phyloP scores from a whole-genome alignment of 140 eudicot species.

The Oenanthe javanica region DNA sequence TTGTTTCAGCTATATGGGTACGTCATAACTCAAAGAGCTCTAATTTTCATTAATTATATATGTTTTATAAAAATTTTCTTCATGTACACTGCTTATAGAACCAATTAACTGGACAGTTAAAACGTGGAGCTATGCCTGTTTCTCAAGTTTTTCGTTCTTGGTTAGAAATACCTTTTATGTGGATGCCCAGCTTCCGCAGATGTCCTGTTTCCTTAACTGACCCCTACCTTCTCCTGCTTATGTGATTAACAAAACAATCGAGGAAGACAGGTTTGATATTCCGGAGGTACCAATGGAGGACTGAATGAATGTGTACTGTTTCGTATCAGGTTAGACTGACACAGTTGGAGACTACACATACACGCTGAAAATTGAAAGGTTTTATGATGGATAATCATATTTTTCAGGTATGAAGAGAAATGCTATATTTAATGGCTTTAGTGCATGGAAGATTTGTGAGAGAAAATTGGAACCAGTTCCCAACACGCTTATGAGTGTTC shows the following conservation, averaged over 20 bases:
- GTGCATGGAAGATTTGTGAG: not conserved
- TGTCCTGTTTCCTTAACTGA: slow-evolving; percentile 33
- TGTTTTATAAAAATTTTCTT: not conserved
- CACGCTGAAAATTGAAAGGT: not conserved
- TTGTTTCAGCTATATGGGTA: not conserved
- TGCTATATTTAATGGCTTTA: not conserved
- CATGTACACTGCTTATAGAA: not conserved
- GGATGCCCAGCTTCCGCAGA: not conserved
- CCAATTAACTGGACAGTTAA: not conserved
- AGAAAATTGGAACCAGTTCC: not conserved
- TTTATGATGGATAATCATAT: not conserved
- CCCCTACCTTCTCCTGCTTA: slow-evolving; percentile 47
- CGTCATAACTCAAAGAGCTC: not conserved
- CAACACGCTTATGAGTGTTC: not conserved
- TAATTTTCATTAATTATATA: not conserved
- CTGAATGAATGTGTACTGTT: slow-evolving; percentile 7
- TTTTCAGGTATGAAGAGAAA: not conserved
- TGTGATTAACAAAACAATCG: slow-evolving; percentile 48
- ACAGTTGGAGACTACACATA: not conserved
- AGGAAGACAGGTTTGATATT: slow-evolving; percentile 73
- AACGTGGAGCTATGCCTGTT: not conserved
- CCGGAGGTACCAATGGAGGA: slow-evolving; percentile 93
- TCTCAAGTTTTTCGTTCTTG: not conserved
- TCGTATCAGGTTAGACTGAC: not conserved
- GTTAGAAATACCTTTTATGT: not conserved